Conservation (phyloP, 2,329 filamentous ascomycete species). For the Aurifilum marmelostoma region DNA sequence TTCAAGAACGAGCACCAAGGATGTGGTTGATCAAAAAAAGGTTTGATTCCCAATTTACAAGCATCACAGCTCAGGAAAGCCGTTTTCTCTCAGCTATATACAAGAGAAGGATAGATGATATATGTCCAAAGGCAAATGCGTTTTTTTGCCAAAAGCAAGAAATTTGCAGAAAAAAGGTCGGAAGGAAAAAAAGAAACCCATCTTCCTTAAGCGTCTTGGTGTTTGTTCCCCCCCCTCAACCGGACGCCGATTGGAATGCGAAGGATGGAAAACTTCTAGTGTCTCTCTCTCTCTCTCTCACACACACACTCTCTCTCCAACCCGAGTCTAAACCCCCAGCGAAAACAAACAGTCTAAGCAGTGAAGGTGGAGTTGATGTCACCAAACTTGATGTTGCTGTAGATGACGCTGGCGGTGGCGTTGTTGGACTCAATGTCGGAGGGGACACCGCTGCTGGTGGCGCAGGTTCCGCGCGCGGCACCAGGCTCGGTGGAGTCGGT, state of each 20-base stretch:
- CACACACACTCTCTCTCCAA: no score
- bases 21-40: background rate
- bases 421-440: conserved; percentile 42
- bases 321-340: background rate
- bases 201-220: background rate
- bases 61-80: background rate
- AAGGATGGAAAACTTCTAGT: background rate
- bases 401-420: conserved; percentile 37
- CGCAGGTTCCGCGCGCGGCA: conserved; percentile 48
- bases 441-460: conserved; percentile 44
- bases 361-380: conserved; percentile 58
- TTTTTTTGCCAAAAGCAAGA: no score
- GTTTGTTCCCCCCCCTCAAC: background rate
- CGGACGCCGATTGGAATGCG: background rate
- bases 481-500: conserved; percentile 42
- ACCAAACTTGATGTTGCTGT: conserved; percentile 63
- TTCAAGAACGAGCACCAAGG: background rate
- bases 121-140: conserved; percentile 1
- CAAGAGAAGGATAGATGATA: background rate
- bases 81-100: conserved; percentile 11
- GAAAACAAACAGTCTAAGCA: background rate
- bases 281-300: no score
- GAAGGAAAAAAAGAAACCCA: background rate
- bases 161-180: background rate
- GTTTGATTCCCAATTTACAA: conserved; percentile 8